Evolutionary conservation across 2,329 filamentous ascomycete species (phyloP).

Genomic region (Coleophoma eucalyptorum): DNA sequence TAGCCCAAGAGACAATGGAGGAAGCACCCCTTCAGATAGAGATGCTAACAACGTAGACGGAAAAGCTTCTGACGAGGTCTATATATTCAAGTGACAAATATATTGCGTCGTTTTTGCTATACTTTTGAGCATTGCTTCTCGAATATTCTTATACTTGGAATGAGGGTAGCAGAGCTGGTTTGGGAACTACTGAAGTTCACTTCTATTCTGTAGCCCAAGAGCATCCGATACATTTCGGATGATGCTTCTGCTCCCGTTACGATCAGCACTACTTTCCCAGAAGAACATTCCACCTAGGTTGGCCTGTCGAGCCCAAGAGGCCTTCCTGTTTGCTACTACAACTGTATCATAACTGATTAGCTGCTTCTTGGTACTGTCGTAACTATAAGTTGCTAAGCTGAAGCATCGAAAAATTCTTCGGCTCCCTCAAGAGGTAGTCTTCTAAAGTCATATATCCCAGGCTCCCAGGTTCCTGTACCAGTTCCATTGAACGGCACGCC

Average conservation of each 20-base stretch:
- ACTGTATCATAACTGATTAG: not conserved
- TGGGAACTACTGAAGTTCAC: not conserved
- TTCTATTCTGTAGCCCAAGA: not conserved
- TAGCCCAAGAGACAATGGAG: too few species aligned
- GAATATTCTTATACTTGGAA: not conserved
- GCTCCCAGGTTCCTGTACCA: not conserved
- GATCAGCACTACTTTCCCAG: not conserved
- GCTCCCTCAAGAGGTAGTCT: not conserved
- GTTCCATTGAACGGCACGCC: not conserved
- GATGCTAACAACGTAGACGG: not conserved
- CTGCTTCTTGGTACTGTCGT: not conserved
- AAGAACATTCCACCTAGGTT: not conserved
- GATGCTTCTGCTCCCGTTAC: not conserved
- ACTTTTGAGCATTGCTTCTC: not conserved
- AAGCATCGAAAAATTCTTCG: not conserved
- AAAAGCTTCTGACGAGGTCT: not conserved
- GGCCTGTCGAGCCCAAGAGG: not conserved
- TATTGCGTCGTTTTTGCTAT: too few species aligned
- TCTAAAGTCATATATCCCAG: not conserved
- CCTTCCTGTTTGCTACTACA: not conserved
- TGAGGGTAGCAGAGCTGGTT: not conserved
- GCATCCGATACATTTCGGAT: not conserved
- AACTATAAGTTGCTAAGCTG: not conserved
- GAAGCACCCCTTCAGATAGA: too few species aligned
- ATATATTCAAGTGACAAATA: not conserved